phyloP scores from a whole-genome alignment of 208 protist species.

The Leptomonas pyrrhocoris region DNA sequence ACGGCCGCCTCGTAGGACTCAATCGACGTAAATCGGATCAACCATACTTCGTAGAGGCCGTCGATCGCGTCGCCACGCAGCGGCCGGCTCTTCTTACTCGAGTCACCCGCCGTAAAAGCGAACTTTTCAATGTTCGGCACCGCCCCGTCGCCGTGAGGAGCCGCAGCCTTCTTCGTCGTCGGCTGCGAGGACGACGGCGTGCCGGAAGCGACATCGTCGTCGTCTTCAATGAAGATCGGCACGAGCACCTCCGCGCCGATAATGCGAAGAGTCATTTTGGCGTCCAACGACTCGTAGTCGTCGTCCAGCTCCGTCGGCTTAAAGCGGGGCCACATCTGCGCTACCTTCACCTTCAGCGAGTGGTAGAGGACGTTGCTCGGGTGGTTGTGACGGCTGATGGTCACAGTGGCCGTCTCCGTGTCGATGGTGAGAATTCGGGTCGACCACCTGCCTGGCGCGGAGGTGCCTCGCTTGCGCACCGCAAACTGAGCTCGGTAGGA shows the following conservation, averaged over 20 bases:
- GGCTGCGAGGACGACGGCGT: not conserved
- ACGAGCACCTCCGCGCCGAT: slow-evolving; percentile 21
- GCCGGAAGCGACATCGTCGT: not conserved
- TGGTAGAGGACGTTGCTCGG: slow-evolving; percentile 28
- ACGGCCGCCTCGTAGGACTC: slow-evolving; percentile 26
- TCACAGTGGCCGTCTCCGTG: slow-evolving; percentile 21
- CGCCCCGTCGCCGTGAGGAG: not conserved
- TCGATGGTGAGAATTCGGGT: slow-evolving; percentile 30
- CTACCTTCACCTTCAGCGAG: slow-evolving; percentile 10
- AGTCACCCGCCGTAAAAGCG: slow-evolving; percentile 4
- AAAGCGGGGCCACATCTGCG: slow-evolving; percentile 34
- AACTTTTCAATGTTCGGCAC: not conserved
- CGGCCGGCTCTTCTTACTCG: slow-evolving; percentile 1
- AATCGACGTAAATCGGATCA: slow-evolving; percentile 28
- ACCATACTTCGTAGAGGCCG: slow-evolving; percentile 21
- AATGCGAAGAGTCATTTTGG: slow-evolving; percentile 26
- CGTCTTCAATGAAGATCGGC: slow-evolving; percentile 9
- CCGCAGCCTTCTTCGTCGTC: not conserved
- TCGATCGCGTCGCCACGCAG: not conserved
- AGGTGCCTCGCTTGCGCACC: too few relatives aligned
- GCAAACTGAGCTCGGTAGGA: too few relatives aligned
- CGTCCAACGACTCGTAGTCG: slow-evolving; percentile 18
- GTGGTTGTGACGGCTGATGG: slow-evolving; percentile 33
- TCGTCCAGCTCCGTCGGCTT: slow-evolving; percentile 10
- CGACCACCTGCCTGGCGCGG: slow-evolving; percentile 21